These are phyloP conservation scores for Cyclotella sp. DNA, from an alignment of 108 stramenopile genomes.

Conservation along the genomic window DNA sequence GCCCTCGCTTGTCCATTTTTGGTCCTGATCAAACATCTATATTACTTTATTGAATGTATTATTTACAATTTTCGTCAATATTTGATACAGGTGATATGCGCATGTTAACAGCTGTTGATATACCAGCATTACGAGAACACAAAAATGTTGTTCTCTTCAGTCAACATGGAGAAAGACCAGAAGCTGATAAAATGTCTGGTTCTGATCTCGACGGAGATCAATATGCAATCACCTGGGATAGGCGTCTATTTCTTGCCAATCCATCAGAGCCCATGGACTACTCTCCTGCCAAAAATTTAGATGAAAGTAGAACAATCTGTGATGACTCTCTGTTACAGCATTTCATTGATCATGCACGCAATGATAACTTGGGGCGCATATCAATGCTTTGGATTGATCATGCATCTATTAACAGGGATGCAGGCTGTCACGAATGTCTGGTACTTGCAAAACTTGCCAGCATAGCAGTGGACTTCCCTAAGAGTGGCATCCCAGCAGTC, in stretches of 20 bases:
- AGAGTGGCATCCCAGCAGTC: not conserved
- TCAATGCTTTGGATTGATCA: constrained; percentile 9
- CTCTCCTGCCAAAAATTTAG: constrained; percentile 1
- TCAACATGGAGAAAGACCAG: constrained; percentile 35
- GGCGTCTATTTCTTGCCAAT: constrained; percentile 21
- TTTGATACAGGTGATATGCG: constrained; percentile 34
- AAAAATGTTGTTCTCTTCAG: constrained; percentile 41
- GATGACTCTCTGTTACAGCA: constrained; percentile 20
- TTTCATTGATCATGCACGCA: constrained; percentile 38
- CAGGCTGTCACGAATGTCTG: constrained; percentile 6
- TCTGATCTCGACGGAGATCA: constrained; percentile 46
- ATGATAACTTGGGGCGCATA: constrained; percentile 15
- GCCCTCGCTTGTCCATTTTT: no score
- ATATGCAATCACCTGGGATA: constrained; percentile 42
- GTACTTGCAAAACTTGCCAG: not conserved
- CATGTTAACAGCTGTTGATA: constrained; percentile 33
- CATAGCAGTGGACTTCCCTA: constrained; percentile 9
- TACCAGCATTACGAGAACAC: constrained; percentile 23
- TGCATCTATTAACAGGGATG: constrained; percentile 1
- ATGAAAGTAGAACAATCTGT: not conserved
- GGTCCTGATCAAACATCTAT: no score
- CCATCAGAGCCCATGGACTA: constrained; percentile 30
- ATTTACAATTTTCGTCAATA: not conserved
- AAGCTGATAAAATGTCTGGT: constrained; percentile 39
- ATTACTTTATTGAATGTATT: no score